A percentile compares a stretch with the other conserved stretches of the same genome.
Evolutionary conservation across 2,329 filamentous ascomycete species (phyloP).

Genomic region (Aureobasidium sp.): DNA sequence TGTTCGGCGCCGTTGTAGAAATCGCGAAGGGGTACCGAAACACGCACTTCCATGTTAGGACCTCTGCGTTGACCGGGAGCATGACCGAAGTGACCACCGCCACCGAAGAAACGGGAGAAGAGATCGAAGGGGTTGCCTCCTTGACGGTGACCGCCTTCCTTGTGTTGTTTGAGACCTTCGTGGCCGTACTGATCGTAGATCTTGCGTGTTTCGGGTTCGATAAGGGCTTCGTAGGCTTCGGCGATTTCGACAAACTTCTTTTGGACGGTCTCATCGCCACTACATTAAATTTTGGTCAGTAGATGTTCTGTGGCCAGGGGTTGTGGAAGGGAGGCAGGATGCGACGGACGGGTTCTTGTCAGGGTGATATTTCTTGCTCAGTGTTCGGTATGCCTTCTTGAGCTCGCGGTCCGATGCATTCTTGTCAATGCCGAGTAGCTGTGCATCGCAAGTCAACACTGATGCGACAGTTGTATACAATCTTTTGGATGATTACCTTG

Average conservation of each 20-base stretch:
- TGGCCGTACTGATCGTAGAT: constrained; percentile 94
- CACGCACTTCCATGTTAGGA: constrained; percentile 79
- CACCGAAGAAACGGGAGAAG: constrained; percentile 94
- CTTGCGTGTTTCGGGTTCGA: constrained; percentile 67
- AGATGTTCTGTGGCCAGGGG: not conserved
- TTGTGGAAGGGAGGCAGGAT: not conserved
- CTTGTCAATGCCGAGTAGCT: constrained; percentile 75
- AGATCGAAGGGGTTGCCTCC: constrained; percentile 85
- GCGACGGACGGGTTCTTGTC: constrained; percentile 86
- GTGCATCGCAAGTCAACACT: constrained; percentile 19
- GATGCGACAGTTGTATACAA: not conserved
- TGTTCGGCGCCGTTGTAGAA: constrained; percentile 88
- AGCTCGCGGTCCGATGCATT: constrained; percentile 78
- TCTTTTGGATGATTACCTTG: constrained; percentile 47
- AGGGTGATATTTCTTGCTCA: constrained; percentile 94
- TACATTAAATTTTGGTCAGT: constrained; percentile 30
- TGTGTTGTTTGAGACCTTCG: constrained; percentile 78
- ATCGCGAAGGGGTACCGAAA: constrained; percentile 72
- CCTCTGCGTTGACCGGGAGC: constrained; percentile 69
- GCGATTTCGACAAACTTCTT: constrained; percentile 90
- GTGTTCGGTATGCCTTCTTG: constrained; percentile 83
- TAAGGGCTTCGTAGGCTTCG: constrained; percentile 91
- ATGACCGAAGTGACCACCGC: constrained; percentile 71
- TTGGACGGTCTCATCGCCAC: constrained; percentile 69
- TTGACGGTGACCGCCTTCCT: constrained; percentile 54